A percentile compares a stretch with the other conserved stretches of the same genome.
Evolutionary conservation across 2,329 filamentous ascomycete species (phyloP).

Genomic region (Cladosporium sp.): DNA sequence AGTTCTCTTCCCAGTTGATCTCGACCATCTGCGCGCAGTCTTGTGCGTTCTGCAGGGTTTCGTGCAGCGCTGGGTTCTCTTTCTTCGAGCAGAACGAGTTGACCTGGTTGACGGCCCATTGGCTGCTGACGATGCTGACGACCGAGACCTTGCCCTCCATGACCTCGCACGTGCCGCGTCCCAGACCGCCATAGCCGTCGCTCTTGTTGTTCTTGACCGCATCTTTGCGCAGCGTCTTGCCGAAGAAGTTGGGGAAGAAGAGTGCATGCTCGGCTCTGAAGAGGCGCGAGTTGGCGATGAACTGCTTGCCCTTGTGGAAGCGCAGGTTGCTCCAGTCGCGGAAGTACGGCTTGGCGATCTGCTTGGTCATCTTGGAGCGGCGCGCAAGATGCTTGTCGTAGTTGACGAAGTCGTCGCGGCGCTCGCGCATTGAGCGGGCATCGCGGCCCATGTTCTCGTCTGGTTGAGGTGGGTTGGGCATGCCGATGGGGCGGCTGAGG

Average conservation of each 20-base stretch:
- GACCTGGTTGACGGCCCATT: slow-evolving; percentile 84
- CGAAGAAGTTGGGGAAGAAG: slow-evolving; percentile 91
- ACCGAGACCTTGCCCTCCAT: slow-evolving; percentile 71
- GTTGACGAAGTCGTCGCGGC: slow-evolving; percentile 77
- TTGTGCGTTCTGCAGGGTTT: slow-evolving; percentile 57
- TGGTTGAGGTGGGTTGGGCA: slow-evolving; percentile 68
- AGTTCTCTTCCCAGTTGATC: slow-evolving; percentile 85
- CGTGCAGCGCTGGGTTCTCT: slow-evolving; percentile 69
- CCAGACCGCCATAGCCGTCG: slow-evolving; percentile 41
- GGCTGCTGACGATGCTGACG: slow-evolving; percentile 77
- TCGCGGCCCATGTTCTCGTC: slow-evolving; percentile 85
- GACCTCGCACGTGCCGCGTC: slow-evolving; percentile 71
- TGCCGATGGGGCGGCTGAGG: slow-evolving; percentile 76
- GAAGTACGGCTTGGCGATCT: slow-evolving; percentile 88
- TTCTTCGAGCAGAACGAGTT: slow-evolving; percentile 67
- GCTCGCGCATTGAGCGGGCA: slow-evolving; percentile 64
- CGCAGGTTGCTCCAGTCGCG: slow-evolving; percentile 89
- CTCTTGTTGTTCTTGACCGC: slow-evolving; percentile 68
- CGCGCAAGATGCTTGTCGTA: slow-evolving; percentile 80
- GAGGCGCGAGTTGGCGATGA: slow-evolving; percentile 78
- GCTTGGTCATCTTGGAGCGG: slow-evolving; percentile 72
- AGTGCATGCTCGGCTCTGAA: slow-evolving; percentile 81
- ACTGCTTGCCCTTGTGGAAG: slow-evolving; percentile 85
- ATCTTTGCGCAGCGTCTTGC: slow-evolving; percentile 68
- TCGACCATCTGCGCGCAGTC: slow-evolving; percentile 73